phyloP scores from a whole-genome alignment of 108 stramenopile genomes.

The Cyclotella atomus region DNA sequence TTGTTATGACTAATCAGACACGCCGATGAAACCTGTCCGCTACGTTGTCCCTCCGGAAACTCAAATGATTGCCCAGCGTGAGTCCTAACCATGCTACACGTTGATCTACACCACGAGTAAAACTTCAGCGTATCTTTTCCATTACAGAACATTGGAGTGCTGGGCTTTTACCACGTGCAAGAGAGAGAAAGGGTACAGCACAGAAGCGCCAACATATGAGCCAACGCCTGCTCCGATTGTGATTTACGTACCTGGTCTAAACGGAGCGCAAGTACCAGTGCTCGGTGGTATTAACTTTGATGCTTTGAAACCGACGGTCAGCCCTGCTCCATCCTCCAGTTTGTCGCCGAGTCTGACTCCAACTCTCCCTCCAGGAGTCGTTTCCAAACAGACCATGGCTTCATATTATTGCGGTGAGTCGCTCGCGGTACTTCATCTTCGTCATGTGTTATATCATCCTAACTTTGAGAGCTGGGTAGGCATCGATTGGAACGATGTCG shows the following conservation, averaged over 20 bases:
- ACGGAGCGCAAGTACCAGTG: conserved; percentile 48
- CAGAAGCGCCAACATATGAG: conserved; percentile 17
- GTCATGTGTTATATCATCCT: background rate
- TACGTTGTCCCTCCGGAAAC: conserved; percentile 43
- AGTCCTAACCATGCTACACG: too few species aligned
- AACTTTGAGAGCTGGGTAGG: background rate
- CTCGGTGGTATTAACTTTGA: conserved; percentile 38
- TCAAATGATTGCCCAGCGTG: conserved; percentile 45
- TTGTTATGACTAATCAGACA: too few species aligned
- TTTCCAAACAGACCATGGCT: conserved; percentile 27
- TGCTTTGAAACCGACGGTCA: conserved; percentile 21
- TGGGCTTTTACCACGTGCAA: conserved; percentile 51
- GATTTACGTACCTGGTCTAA: conserved; percentile 34
- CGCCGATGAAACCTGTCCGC: conserved; percentile 39
- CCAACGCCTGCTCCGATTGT: conserved; percentile 31
- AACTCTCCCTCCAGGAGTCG: conserved; percentile 41
- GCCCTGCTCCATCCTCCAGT: conserved; percentile 39
- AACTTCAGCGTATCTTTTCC: background rate
- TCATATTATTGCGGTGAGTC: conserved; percentile 46
- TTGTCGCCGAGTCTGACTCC: conserved; percentile 23
- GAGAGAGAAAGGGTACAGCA: conserved; percentile 31
- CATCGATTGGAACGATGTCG: conserved; percentile 27
- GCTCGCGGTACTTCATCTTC: background rate
- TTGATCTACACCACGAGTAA: too few species aligned
- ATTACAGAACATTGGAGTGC: conserved; percentile 36